Base-by-base conservation (phyloP, 2,329 filamentous ascomycete species). In the Stemphylium lycopersici region DNA sequence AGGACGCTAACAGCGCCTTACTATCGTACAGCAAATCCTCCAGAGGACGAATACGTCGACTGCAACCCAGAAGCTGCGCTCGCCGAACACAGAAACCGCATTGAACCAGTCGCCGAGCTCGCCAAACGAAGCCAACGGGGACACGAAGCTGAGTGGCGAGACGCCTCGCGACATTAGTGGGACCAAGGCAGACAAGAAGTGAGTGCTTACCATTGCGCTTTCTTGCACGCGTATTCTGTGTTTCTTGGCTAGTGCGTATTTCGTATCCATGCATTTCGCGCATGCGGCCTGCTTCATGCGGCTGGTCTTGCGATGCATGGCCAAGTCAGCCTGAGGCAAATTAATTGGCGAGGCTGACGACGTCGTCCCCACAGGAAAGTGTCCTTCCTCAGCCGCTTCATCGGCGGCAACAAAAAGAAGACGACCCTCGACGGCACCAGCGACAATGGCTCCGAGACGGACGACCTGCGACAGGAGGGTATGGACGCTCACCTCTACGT, bases 301-400 rank as follows among this genome's bases (percentile, higher is more conserved):
- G 46, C 52, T 56, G 56, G 56, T 46, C 29, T 43, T 38, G 33
- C 22, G 41, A 41, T 32, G 24, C 39, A 42, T 38, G 24, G 76
- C 58, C 81, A 81, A 59, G 59, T 60, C 49, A 55, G 54, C 22
- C 15, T 42, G 55, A 52, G 65, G 62, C 65, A 58, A 50, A 54
- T 55, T 50, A 55, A 48, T 33, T 62, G 33, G 58, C 55, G 56
- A 56, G 48, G 41, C 54, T 67, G 48, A 67, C 58, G 47, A 51
- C 20, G 20, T 20, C 4, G 20, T 20, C 10, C 37, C 24, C 40
- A 41, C 67, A 96, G 90, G 76, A 97, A 96, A 79, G 86, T 89
- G 15, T 96, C 92, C 12, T 96, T 99, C 72, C 84, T 99, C 24
- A 96, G 91, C 74, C 90, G 92, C 49, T 87, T 98, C 74, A 90